A percentile compares a stretch with the other conserved stretches of the same genome.
phyloP scores from a whole-genome alignment of 2,329 filamentous ascomycete species.

The Trichophaea hybrida region DNA sequence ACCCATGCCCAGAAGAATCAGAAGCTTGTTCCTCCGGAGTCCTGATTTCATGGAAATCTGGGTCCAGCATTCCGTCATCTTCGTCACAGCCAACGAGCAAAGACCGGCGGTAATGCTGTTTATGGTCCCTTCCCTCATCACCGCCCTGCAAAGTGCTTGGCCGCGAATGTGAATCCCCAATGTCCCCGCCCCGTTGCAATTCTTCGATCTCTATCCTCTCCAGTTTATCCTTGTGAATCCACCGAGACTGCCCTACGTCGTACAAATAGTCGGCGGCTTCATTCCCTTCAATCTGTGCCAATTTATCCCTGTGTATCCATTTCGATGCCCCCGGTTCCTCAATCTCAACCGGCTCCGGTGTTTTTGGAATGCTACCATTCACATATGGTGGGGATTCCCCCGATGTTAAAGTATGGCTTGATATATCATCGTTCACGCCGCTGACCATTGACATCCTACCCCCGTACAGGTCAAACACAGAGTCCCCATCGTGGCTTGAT shows the following conservation, averaged over 20 bases:
- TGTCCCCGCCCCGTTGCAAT: constrained; percentile 46
- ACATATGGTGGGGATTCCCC: constrained; percentile 5
- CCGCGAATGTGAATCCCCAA: background rate
- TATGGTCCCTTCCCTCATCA: constrained; percentile 4
- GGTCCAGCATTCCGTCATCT: constrained; percentile 31
- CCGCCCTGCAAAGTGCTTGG: background rate
- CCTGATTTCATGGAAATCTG: constrained; percentile 55
- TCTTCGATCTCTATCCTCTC: constrained; percentile 64
- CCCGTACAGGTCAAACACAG: constrained; percentile 25
- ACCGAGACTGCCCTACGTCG: constrained; percentile 51
- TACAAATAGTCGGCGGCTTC: constrained; percentile 12
- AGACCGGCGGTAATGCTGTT: constrained; percentile 29
- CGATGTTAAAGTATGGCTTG: constrained; percentile 14
- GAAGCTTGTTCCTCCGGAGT: constrained; percentile 60
- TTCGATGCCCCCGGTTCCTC: constrained; percentile 26
- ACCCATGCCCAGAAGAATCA: constrained; percentile 41
- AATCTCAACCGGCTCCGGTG: constrained; percentile 11
- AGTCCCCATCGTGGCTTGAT: constrained; percentile 26
- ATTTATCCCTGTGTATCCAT: constrained; percentile 28
- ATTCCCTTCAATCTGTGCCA: constrained; percentile 21
- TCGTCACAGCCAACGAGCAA: constrained; percentile 25
- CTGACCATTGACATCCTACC: constrained; percentile 23
- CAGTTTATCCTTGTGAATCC: constrained; percentile 76
- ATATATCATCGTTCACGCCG: constrained; percentile 20
- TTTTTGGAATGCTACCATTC: background rate